These are phyloP conservation scores for Elymus sibiricus DNA, from an alignment of 176 grass and related monocot species.

Conservation along the genomic window DNA sequence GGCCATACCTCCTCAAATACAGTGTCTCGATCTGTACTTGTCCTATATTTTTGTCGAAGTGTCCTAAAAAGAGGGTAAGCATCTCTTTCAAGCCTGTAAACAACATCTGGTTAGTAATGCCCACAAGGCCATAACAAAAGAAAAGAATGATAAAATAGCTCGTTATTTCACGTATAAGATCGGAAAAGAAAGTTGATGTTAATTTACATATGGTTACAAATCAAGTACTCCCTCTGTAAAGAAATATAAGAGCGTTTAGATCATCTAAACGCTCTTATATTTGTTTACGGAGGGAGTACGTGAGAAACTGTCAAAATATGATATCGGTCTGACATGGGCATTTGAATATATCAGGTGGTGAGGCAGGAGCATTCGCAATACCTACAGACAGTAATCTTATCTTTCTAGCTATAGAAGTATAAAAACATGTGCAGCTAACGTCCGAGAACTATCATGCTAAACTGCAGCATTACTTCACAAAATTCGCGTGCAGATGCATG, in stretches of 20 bases:
- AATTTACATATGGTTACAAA: background rate
- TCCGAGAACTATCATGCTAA: slow-evolving; percentile 20
- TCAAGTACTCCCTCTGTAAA: no score
- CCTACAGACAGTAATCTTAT: background rate
- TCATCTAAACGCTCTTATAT: no score
- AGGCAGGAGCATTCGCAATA: background rate
- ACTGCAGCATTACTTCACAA: slow-evolving; percentile 1
- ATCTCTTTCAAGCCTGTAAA: slow-evolving; percentile 94
- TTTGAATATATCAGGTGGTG: background rate
- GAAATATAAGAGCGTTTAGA: no score
- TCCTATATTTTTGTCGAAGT: slow-evolving; percentile 82
- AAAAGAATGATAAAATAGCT: slow-evolving; percentile 28
- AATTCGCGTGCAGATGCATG: background rate
- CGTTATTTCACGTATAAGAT: background rate
- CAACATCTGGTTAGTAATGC: slow-evolving; percentile 15
- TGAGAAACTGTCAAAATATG: background rate
- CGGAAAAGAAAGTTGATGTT: slow-evolving; percentile 5
- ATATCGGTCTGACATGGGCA: background rate
- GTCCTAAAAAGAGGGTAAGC: slow-evolving; percentile 88
- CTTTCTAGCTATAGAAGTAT: slow-evolving; percentile 10
- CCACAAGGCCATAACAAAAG: slow-evolving; percentile 18
- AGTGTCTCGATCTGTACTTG: slow-evolving; percentile 79
- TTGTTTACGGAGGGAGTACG: no score
- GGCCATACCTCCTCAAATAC: slow-evolving; percentile 81
- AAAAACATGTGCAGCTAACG: background rate